Conservation (phyloP, 139 green algal genomes). For the Tetraselmis chui region DNA sequence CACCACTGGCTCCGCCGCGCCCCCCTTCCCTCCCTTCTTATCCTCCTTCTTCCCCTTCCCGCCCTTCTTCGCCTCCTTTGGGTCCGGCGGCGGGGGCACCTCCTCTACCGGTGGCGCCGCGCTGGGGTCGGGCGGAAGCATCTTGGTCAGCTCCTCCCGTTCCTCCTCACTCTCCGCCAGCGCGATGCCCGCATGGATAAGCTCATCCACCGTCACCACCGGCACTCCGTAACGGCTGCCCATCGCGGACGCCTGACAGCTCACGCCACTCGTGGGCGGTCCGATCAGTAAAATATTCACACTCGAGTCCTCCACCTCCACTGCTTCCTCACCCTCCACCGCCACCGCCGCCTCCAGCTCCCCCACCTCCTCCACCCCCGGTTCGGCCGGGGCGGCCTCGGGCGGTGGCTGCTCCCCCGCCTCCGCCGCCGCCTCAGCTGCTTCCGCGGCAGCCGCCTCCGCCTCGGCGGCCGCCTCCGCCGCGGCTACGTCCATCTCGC, state of each 20-base stretch:
- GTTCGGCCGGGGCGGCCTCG: too few species aligned
- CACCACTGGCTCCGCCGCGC: neutral
- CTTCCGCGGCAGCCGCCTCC: neutral
- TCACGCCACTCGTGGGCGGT: neutral
- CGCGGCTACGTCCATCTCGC: neutral
- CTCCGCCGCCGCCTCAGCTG: neutral
- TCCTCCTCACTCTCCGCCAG: neutral
- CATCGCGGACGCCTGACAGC: conserved; percentile 14
- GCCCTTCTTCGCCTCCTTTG: neutral
- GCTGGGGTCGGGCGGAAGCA: neutral
- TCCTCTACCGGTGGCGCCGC: neutral
- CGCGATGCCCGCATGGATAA: conserved; percentile 30
- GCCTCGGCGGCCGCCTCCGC: neutral
- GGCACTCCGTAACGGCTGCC: conserved; percentile 41
- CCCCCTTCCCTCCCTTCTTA: neutral
- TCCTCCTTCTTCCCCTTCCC: neutral
- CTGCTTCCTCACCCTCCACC: conserved; percentile 26
- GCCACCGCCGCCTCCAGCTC: conserved; percentile 25
- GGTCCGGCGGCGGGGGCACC: too few species aligned
- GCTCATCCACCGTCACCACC: conserved; percentile 30
- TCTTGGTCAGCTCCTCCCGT: neutral
- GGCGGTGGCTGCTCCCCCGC: too few species aligned
- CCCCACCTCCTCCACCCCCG: conserved; percentile 19
- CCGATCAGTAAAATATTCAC: conserved; percentile 39
- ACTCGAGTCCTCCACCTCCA: conserved; percentile 8